Base-by-base conservation (phyloP, 345 rosid genomes). In the Salix brachista region DNA sequence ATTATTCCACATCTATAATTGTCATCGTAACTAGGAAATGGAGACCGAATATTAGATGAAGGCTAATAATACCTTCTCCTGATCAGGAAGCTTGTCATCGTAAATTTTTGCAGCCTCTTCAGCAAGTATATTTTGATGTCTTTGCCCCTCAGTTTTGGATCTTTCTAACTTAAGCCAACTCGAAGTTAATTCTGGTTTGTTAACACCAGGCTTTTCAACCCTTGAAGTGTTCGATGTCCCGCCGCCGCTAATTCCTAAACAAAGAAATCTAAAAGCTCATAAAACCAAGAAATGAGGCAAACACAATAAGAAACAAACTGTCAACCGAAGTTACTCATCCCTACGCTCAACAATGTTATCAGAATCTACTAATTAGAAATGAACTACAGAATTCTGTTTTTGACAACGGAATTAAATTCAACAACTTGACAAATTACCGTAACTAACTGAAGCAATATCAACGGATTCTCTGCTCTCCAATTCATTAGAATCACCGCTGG, bases 21-120 rank as follows among this genome's bases (percentile, higher is more conserved):
- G 69, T 36, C 36, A 64, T 39, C 12, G 8, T 3, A 36, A 48
- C 58, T 26, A 19, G 28, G 50, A 58, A 66, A 8, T 60, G 75
- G 67, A 62, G 37, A 65, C 54, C 48, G 50, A 46, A 14, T 46
- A 46, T 3, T 46, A 13, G 50, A 12, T 8, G 13, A 56, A 56
- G 14, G 23, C 23, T 67, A 28, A 56, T 64, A 28, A 56, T 88
- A 95, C 98, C 97, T 86, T 95, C 88, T 88, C 81, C 84, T 89
- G 88, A 25, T 78, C 90, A 56, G 99, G 81, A 73, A 95, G 83
- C 75, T 81, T 95, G 73, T 88, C 86, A 82, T 91, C 89, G 79
- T 87, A 93, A 58, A 95, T 90, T 84, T 89, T 88, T 17, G 93
- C 97, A 28, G 98, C 96, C 75, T 93, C 96, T 79, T 86, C 83